Evolutionary conservation across 1,139 yeast genomes (phyloP).

Genomic region (Saccharomyces hybrid): DNA sequence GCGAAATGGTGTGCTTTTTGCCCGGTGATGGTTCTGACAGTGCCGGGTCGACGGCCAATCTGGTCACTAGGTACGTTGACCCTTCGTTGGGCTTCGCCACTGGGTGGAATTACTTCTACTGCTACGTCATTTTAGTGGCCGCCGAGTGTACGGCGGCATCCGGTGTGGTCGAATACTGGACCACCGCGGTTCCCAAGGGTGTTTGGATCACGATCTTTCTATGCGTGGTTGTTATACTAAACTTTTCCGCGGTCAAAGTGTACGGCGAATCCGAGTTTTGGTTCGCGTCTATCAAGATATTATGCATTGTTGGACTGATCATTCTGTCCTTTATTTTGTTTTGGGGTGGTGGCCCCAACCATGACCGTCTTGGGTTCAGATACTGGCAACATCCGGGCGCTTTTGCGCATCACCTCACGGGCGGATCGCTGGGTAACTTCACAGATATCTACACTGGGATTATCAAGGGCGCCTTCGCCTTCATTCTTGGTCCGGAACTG

Average conservation of each 20-base stretch:
- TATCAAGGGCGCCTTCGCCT: conserved; percentile 53
- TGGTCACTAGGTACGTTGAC: conserved; percentile 41
- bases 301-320: conserved; percentile 62
- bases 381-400: conserved; percentile 60
- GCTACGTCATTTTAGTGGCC: conserved; percentile 47
- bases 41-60: conserved; percentile 25
- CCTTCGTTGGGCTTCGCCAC: conserved; percentile 68
- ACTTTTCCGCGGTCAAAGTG: conserved; percentile 41
- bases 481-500: conserved; percentile 65
- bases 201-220: conserved; percentile 45
- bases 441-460: conserved; percentile 62
- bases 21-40: conserved; percentile 47
- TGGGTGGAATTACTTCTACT: conserved; percentile 62
- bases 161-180: conserved; percentile 51
- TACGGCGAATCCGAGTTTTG: conserved; percentile 46
- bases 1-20: conserved; percentile 72
- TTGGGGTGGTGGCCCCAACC: conserved; percentile 75
- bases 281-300: conserved; percentile 50
- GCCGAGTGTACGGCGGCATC: conserved; percentile 78
- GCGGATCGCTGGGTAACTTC: conserved; percentile 47
- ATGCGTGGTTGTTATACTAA: conserved; percentile 35
- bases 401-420: conserved; percentile 40
- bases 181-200: conserved; percentile 35
- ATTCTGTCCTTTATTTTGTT: conserved; percentile 64
- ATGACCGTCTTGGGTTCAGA: conserved; percentile 59